Evolutionary conservation across 1,139 yeast genomes (phyloP).

Genomic region (Martiniozyma asiatica): DNA sequence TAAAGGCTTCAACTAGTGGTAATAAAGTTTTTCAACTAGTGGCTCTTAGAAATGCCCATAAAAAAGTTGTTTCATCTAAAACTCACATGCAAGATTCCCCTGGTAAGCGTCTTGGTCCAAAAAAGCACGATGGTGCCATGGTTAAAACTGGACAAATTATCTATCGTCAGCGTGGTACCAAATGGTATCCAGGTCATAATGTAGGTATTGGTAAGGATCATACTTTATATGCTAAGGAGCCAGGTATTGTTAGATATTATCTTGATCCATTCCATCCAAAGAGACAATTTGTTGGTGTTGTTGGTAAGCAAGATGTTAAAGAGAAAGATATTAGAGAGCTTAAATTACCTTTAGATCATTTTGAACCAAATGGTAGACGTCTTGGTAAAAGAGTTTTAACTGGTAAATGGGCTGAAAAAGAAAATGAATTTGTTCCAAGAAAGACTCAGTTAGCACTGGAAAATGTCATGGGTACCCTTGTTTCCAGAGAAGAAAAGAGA

Average conservation of each 20-base stretch:
- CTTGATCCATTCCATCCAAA: conserved; percentile 95
- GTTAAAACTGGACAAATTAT: conserved; percentile 80
- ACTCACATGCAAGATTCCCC: conserved; percentile 91
- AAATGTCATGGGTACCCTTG: conserved; percentile 29
- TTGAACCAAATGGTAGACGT: conserved; percentile 74
- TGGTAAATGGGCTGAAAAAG: conserved; percentile 39
- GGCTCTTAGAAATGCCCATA: conserved; percentile 86
- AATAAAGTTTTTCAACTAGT: too few species aligned
- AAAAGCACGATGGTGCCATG: conserved; percentile 61
- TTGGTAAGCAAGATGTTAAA: conserved; percentile 50
- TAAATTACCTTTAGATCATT: conserved; percentile 80
- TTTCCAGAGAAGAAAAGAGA: conserved; percentile 31
- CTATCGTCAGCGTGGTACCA: conserved; percentile 95
- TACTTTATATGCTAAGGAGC: conserved; percentile 82
- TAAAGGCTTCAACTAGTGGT: too few species aligned
- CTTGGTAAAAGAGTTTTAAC: conserved; percentile 57
- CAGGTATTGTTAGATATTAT: conserved; percentile 86
- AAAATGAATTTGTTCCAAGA: conserved; percentile 44
- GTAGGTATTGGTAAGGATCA: conserved; percentile 88
- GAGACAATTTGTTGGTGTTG: conserved; percentile 83
- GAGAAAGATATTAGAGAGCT: too few species aligned
- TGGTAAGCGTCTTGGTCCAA: conserved; percentile 90
- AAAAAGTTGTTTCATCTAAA: conserved; percentile 87
- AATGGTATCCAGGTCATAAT: conserved; percentile 89
- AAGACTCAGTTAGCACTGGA: conserved; percentile 51